phyloP scores from a whole-genome alignment of 176 grass and related monocot species.

The Hordeum marinum region DNA sequence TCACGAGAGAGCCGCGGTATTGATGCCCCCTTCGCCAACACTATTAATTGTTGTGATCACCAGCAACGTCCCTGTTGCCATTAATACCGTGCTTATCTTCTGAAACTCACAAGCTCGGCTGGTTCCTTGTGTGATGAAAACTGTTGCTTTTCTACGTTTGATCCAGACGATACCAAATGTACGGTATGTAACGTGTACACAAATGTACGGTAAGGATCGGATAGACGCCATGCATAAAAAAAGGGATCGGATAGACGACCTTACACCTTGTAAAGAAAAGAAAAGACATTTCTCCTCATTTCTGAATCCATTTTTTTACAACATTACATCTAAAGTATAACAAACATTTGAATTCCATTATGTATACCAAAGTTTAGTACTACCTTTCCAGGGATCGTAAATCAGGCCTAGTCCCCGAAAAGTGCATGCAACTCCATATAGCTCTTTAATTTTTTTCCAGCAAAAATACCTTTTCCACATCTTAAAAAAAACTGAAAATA shows the following conservation, averaged over 20 bases:
- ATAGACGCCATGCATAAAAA: too few relatives aligned
- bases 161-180: neutral
- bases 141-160: neutral
- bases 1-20: conserved; percentile 18
- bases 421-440: too few relatives aligned
- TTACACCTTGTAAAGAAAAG: neutral
- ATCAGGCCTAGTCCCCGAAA: too few relatives aligned
- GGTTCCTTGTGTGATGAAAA: neutral
- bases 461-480: too few relatives aligned
- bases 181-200: neutral
- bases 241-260: neutral
- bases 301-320: neutral
- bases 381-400: too few relatives aligned
- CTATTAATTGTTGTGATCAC: neutral
- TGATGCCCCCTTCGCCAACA: conserved; percentile 27
- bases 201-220: neutral
- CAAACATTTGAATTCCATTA: too few relatives aligned
- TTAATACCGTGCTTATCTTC: conserved; percentile 19
- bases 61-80: conserved; percentile 1
- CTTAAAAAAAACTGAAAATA: too few relatives aligned
- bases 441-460: too few relatives aligned
- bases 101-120: neutral
- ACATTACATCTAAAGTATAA: too few relatives aligned
- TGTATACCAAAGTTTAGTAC: too few relatives aligned
- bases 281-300: neutral